Conservation (phyloP, 768 basidiomycete genomes). For the Ramaria sp. region DNA sequence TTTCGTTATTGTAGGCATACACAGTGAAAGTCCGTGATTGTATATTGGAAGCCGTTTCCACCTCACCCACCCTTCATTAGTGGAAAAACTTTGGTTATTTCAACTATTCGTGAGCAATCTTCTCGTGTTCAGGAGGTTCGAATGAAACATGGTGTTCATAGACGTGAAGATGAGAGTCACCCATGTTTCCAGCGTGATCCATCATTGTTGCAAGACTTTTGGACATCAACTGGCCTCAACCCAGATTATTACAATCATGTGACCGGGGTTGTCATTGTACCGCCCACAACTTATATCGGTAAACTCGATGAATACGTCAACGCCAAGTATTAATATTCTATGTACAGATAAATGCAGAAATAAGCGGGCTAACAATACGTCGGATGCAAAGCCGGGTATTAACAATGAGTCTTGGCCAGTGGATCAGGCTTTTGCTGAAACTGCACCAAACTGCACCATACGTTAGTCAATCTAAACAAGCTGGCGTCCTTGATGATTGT, state of each 20-base stretch:
- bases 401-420: no score
- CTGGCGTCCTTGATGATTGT: not conserved
- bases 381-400: no score
- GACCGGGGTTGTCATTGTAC: not conserved
- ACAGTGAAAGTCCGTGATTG: not conserved
- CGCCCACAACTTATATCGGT: constrained; percentile 2
- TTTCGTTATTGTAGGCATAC: not conserved
- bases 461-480: no score
- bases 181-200: not conserved
- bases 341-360: no score
- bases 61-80: not conserved
- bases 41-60: not conserved
- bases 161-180: not conserved
- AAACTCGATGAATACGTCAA: not conserved
- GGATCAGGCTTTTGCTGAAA: no score
- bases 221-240: not conserved
- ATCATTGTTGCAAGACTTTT: not conserved
- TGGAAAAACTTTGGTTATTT: not conserved
- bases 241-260: not conserved
- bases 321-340: not conserved
- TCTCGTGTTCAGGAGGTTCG: not conserved
- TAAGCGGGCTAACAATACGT: no score
- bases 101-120: not conserved
- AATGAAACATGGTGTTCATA: not conserved
- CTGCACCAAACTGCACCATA: no score